Conservation (phyloP, 371 early-diverging fungal genomes). For the Mortierella sp. region DNA sequence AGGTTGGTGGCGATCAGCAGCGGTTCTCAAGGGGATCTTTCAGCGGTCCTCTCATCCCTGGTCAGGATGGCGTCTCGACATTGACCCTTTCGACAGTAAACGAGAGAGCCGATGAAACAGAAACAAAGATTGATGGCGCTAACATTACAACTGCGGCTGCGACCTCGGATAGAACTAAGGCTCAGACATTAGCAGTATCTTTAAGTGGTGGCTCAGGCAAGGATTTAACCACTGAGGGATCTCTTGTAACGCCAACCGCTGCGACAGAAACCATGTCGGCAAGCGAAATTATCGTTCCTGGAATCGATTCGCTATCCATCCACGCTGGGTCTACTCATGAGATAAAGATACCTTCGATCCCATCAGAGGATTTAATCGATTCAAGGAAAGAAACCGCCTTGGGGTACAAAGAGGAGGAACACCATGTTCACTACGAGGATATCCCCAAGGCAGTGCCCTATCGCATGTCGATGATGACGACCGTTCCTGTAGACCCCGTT, state of each 20-base stretch:
- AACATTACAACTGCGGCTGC: neutral
- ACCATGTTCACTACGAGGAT: constrained; percentile 53
- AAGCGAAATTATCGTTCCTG: neutral
- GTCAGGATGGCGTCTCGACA: neutral
- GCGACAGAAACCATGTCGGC: neutral
- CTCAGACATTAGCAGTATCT: constrained; percentile 2
- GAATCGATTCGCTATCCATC: neutral
- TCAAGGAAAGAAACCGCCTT: neutral
- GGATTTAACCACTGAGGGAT: neutral
- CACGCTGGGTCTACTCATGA: neutral
- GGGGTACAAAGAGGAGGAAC: constrained; percentile 31
- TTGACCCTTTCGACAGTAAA: neutral
- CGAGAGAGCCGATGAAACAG: neutral
- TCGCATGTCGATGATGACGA: constrained; percentile 57
- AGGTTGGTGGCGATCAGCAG: constrained; percentile 9
- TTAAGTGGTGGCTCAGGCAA: neutral
- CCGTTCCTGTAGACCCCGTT: constrained; percentile 45
- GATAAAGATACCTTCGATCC: constrained; percentile 15
- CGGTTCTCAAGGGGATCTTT: constrained; percentile 19
- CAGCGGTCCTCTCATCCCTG: constrained; percentile 5
- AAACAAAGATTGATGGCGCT: neutral
- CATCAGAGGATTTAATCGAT: neutral
- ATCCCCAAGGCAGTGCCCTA: constrained; percentile 44
- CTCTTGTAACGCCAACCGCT: neutral
- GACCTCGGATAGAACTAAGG: neutral